phyloP scores from a whole-genome alignment of 108 stramenopile genomes.

The Skeletonema grethae region DNA sequence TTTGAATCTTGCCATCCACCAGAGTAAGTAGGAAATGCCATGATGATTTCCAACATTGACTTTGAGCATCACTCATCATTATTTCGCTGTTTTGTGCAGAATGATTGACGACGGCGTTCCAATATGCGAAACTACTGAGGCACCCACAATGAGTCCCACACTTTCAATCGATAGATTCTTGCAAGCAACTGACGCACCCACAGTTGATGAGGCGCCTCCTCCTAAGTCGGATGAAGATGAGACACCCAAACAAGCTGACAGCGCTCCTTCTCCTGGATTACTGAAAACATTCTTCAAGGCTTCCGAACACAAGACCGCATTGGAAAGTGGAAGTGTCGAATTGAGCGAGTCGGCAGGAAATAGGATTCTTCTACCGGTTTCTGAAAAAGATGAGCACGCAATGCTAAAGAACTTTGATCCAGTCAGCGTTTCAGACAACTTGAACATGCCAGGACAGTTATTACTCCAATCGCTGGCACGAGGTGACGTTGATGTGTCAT shows the following conservation, averaged over 20 bases:
- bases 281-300: constrained; percentile 29
- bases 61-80: constrained; percentile 24
- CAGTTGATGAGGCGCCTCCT: not conserved
- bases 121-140: constrained; percentile 52
- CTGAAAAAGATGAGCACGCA: constrained; percentile 9
- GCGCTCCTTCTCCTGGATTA: not conserved
- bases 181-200: constrained; percentile 47
- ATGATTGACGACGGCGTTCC: constrained; percentile 58
- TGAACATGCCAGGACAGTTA: constrained; percentile 12
- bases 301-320: constrained; percentile 11
- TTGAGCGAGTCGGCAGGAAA: constrained; percentile 1
- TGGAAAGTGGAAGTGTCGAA: not conserved
- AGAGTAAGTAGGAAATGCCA: constrained; percentile 34
- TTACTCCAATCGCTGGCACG: constrained; percentile 13
- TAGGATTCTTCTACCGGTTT: constrained; percentile 10
- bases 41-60: constrained; percentile 28
- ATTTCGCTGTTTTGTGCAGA: constrained; percentile 23
- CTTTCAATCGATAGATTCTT: constrained; percentile 31
- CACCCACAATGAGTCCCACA: constrained; percentile 57
- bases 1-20: constrained; percentile 54
- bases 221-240: not conserved
- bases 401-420: constrained; percentile 20
- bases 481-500: not conserved
- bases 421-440: constrained; percentile 18
- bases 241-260: not conserved